Evolutionary conservation across 768 basidiomycete genomes (phyloP).

Genomic region (Aureoboletus auriporus): DNA sequence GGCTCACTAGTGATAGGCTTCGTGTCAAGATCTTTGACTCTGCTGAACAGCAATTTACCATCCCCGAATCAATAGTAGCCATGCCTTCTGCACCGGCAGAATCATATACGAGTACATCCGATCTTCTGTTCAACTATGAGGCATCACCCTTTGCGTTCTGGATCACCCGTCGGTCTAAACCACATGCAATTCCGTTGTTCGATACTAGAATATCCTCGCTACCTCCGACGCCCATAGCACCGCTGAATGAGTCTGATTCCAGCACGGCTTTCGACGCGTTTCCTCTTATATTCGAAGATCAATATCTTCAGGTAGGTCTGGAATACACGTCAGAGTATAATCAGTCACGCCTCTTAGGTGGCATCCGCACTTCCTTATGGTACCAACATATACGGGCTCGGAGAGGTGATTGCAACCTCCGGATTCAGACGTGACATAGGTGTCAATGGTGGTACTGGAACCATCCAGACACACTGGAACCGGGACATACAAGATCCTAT

Average conservation of each 20-base stretch:
- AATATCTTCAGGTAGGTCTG: constrained; percentile 59
- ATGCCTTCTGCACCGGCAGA: constrained; percentile 34
- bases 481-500: constrained; percentile 57
- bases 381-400: constrained; percentile 74
- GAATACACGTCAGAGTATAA: not conserved
- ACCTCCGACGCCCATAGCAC: constrained; percentile 51
- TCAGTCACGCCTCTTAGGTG: constrained; percentile 32
- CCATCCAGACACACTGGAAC: constrained; percentile 65
- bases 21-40: constrained; percentile 66
- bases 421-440: constrained; percentile 62
- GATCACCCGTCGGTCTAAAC: constrained; percentile 64
- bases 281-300: constrained; percentile 71
- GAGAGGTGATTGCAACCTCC: constrained; percentile 65
- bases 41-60: constrained; percentile 54
- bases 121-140: constrained; percentile 65
- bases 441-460: constrained; percentile 43
- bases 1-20: constrained; percentile 36
- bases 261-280: constrained; percentile 57
- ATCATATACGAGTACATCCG: constrained; percentile 40
- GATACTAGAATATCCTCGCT: constrained; percentile 64
- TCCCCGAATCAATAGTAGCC: constrained; percentile 51
- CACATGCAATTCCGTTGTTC: constrained; percentile 52
- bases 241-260: constrained; percentile 44
- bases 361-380: constrained; percentile 59
- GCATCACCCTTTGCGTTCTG: constrained; percentile 69